phyloP scores from a whole-genome alignment of 352 stramenopile genomes.

The Phytophthora pisi region DNA sequence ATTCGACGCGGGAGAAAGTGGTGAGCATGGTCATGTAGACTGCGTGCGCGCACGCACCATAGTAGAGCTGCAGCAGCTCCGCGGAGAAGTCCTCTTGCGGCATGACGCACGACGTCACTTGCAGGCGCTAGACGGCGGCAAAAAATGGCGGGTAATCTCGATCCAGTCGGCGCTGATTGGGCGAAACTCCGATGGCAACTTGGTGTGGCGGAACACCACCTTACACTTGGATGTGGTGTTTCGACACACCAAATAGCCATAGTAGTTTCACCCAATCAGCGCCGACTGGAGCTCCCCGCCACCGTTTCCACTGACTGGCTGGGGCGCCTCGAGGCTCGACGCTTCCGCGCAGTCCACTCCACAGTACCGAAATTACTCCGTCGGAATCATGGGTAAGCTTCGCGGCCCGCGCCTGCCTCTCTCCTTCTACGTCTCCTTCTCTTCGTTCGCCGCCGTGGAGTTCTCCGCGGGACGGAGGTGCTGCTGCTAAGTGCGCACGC shows the following conservation, averaged over 20 bases:
- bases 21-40: not conserved
- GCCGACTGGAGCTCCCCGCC: not conserved
- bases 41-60: slow-evolving; percentile 46
- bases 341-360: not conserved
- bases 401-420: slow-evolving; percentile 16
- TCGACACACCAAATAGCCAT: too few species aligned
- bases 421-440: slow-evolving; percentile 5
- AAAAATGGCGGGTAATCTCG: slow-evolving; percentile 8
- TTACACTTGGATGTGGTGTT: not conserved
- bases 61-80: slow-evolving; percentile 89
- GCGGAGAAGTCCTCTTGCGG: slow-evolving; percentile 79
- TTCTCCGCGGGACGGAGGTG: slow-evolving; percentile 45
- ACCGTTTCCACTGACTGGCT: slow-evolving; percentile 38
- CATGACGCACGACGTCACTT: slow-evolving; percentile 41
- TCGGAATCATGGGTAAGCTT: slow-evolving; percentile 89
- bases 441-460: slow-evolving; percentile 30
- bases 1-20: not conserved
- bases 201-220: not conserved
- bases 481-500: slow-evolving; percentile 29
- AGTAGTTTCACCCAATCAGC: too few species aligned
- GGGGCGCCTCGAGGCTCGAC: slow-evolving; percentile 28
- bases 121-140: slow-evolving; percentile 1
- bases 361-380: slow-evolving; percentile 88
- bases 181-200: not conserved
- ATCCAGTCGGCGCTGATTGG: not conserved